These are phyloP conservation scores for Pilaira anomala DNA, from an alignment of 192 early-diverging fungal genomes.

Conservation along the genomic window DNA sequence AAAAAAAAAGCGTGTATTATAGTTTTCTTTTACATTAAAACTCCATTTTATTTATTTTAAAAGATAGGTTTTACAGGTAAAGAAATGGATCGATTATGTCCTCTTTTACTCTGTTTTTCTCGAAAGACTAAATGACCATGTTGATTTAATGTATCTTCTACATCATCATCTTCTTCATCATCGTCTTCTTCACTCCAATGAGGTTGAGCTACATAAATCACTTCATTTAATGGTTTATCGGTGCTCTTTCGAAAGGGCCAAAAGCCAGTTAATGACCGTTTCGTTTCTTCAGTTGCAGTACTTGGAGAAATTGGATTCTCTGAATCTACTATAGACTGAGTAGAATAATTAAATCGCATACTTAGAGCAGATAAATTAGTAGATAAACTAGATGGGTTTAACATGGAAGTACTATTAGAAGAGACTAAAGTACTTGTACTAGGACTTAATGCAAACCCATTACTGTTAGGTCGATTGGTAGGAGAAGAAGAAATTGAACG, in stretches of 20 bases:
- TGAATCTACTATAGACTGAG: too few relatives aligned
- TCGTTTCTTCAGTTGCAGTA: not conserved
- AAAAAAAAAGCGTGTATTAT: not conserved
- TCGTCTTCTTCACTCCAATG: conserved; percentile 21
- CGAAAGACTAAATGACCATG: not conserved
- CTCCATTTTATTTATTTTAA: not conserved
- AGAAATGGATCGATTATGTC: conserved; percentile 15
- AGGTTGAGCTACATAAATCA: not conserved
- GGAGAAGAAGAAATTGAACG: not conserved
- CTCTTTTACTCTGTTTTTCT: not conserved
- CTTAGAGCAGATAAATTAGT: not conserved
- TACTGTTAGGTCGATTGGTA: not conserved
- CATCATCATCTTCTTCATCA: conserved; percentile 11
- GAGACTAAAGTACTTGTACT: not conserved
- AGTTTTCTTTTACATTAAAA: not conserved
- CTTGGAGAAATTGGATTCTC: too few relatives aligned
- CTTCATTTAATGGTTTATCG: not conserved
- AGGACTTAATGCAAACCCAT: not conserved
- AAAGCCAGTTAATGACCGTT: conserved; percentile 5
- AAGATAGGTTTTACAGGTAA: not conserved
- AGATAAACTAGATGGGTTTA: not conserved
- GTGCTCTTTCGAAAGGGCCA: conserved; percentile 22
- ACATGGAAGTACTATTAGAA: not conserved
- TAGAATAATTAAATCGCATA: not conserved
- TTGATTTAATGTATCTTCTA: not conserved